These are phyloP conservation scores for Botryobasidium botryosum DNA, from an alignment of 768 basidiomycete genomes.

Conservation along the genomic window DNA sequence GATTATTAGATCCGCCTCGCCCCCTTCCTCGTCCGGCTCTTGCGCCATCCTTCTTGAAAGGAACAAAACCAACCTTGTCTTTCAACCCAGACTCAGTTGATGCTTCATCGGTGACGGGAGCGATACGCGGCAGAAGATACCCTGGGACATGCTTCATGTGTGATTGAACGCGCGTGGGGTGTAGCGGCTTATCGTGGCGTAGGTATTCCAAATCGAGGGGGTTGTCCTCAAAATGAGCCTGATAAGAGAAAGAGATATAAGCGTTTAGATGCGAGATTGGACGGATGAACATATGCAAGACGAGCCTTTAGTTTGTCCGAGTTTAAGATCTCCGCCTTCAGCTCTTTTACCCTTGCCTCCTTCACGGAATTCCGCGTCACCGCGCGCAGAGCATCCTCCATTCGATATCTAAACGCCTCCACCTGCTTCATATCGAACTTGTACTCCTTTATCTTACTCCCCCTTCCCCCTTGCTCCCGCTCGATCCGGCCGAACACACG, in stretches of 20 bases:
- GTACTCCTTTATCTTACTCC: constrained; percentile 63
- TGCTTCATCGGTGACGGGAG: constrained; percentile 26
- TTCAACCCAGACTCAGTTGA: constrained; percentile 13
- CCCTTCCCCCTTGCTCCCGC: constrained; percentile 45
- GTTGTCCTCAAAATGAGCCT: constrained; percentile 98
- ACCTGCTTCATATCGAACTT: constrained; percentile 91
- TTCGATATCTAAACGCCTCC: constrained; percentile 92
- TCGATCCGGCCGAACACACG: constrained; percentile 60
- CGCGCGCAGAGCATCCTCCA: constrained; percentile 86
- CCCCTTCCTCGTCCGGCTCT: constrained; percentile 36
- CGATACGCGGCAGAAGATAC: constrained; percentile 75
- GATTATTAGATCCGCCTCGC: constrained; percentile 27
- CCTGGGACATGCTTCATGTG: constrained; percentile 95
- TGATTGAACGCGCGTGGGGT: constrained; percentile 74
- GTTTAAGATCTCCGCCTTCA: constrained; percentile 85
- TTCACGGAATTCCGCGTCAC: constrained; percentile 75
- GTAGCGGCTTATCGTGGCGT: constrained; percentile 86
- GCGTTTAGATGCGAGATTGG: neutral
- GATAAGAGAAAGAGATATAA: constrained; percentile 7
- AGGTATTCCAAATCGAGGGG: constrained; percentile 84
- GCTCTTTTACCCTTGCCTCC: constrained; percentile 85
- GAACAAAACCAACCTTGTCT: constrained; percentile 39
- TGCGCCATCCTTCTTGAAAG: constrained; percentile 44
- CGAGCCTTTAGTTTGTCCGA: constrained; percentile 90
- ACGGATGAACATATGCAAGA: neutral